Conservation (phyloP, 2,329 filamentous ascomycete species). For the Pyrenochaeta sp. region DNA sequence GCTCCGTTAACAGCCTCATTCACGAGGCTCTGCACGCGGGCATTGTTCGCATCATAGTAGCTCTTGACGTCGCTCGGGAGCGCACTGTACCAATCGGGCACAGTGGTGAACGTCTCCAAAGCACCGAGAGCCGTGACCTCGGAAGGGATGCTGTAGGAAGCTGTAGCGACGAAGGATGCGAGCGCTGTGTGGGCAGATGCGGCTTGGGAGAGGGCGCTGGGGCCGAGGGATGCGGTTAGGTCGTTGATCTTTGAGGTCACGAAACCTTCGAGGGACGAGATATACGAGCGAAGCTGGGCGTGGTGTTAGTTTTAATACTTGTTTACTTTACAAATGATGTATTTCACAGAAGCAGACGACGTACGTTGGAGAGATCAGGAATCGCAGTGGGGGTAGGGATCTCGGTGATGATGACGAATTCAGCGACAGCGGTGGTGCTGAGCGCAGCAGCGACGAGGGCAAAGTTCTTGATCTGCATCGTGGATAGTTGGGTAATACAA, state of each 20-base stretch:
- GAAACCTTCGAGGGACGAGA: conserved; percentile 19
- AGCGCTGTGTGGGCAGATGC: conserved; percentile 28
- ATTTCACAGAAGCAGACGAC: neutral
- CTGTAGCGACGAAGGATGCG: conserved; percentile 31
- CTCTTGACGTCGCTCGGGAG: conserved; percentile 34
- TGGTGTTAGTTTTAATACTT: conserved; percentile 3
- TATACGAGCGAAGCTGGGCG: conserved; percentile 19
- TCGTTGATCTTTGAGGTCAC: conserved; percentile 21
- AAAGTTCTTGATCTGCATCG: conserved; percentile 30
- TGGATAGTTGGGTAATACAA: neutral
- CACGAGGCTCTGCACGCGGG: conserved; percentile 23
- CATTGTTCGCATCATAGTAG: conserved; percentile 33
- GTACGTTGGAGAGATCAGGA: conserved; percentile 25
- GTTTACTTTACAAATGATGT: neutral
- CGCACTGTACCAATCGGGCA: conserved; percentile 33
- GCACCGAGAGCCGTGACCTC: conserved; percentile 22
- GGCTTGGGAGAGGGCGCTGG: conserved; percentile 19
- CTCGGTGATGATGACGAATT: conserved; percentile 32
- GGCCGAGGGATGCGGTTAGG: conserved; percentile 18
- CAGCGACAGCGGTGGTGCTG: conserved; percentile 23
- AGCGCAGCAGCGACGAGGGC: conserved; percentile 25
- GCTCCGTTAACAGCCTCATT: conserved; percentile 20
- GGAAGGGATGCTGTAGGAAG: conserved; percentile 23
- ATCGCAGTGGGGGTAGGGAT: conserved; percentile 24
- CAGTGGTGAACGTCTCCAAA: conserved; percentile 24